These are phyloP conservation scores for Hypomontagnella submonticulosa DNA, from an alignment of 495 filamentous ascomycete genomes.

Conservation along the genomic window DNA sequence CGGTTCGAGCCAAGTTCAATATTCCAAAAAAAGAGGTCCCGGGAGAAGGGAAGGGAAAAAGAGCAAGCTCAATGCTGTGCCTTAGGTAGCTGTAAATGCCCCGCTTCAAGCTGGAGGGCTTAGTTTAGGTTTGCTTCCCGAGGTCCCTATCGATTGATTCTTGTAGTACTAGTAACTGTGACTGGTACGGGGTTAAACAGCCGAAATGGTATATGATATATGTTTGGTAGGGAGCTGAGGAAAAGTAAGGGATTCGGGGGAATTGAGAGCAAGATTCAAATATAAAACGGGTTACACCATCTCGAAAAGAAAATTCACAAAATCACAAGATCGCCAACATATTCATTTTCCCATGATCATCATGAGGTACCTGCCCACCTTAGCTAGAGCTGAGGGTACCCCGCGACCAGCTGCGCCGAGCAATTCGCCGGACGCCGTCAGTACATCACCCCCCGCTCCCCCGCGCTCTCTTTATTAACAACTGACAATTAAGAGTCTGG, in stretches of 20 bases:
- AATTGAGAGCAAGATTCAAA: neutral
- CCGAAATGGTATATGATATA: neutral
- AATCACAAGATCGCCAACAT: slow-evolving; percentile 45
- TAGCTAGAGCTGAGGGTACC: slow-evolving; percentile 38
- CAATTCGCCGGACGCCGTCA: slow-evolving; percentile 32
- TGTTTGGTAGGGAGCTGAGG: neutral
- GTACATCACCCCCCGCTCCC: slow-evolving; percentile 2
- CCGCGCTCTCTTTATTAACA: neutral
- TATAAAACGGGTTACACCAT: neutral
- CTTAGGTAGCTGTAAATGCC: slow-evolving; percentile 18
- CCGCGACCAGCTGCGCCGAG: slow-evolving; percentile 42
- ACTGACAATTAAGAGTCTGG: too few relatives aligned
- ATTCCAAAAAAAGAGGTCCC: slow-evolving; percentile 1
- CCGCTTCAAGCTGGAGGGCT: slow-evolving; percentile 32
- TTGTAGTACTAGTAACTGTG: neutral
- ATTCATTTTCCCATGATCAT: slow-evolving; percentile 38
- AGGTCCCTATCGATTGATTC: slow-evolving; percentile 25
- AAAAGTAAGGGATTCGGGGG: neutral
- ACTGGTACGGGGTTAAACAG: slow-evolving; percentile 2
- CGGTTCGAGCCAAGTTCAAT: slow-evolving; percentile 13
- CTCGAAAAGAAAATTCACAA: slow-evolving; percentile 7
- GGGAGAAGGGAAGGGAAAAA: slow-evolving; percentile 14
- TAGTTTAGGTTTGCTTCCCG: slow-evolving; percentile 5
- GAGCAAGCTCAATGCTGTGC: neutral
- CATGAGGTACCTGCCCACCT: slow-evolving; percentile 44